Percentiles rank a stretch among this genome's conserved stretches.
phyloP scores from a whole-genome alignment of 148 eudicot genomes.

The Persicaria tinctoria region DNA sequence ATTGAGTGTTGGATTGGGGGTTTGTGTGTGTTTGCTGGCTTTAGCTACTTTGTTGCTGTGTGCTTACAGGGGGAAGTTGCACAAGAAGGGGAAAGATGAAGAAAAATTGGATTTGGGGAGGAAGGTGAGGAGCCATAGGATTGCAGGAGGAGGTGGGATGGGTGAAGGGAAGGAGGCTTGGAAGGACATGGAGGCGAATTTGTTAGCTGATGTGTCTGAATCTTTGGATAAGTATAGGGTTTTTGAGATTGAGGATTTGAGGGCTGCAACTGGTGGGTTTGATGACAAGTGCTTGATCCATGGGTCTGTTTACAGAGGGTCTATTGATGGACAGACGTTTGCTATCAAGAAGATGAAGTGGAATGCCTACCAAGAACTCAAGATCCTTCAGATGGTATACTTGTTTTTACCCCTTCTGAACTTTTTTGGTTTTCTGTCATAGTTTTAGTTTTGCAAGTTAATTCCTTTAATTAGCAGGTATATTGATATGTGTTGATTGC shows the following conservation, averaged over 20 bases:
- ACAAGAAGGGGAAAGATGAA: conserved; percentile 17
- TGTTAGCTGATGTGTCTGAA: conserved; percentile 86
- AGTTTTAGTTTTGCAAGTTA: no score
- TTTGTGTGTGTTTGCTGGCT: conserved; percentile 43
- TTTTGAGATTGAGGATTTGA: conserved; percentile 58
- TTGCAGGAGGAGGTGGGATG: background rate
- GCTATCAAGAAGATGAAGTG: conserved; percentile 98
- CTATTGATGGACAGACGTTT: conserved; percentile 48
- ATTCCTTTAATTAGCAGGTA: background rate
- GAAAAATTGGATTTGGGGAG: conserved; percentile 19
- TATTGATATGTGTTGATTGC: no score
- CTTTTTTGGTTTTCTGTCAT: background rate
- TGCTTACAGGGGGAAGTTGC: conserved; percentile 26
- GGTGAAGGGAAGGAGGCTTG: conserved; percentile 21
- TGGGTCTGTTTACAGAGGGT: conserved; percentile 79
- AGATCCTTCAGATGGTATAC: conserved; percentile 88
- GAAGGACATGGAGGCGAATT: conserved; percentile 42
- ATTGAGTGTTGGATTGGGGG: conserved; percentile 50
- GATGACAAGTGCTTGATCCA: conserved; percentile 50
- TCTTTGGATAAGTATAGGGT: conserved; percentile 88
- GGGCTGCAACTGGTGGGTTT: conserved; percentile 62
- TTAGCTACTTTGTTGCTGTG: conserved; percentile 35
- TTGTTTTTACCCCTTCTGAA: background rate
- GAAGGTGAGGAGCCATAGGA: conserved; percentile 1
- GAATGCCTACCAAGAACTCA: conserved; percentile 92